These are phyloP conservation scores for Saccharomyces hybrid DNA, from an alignment of 1,139 yeast species.

Conservation along the genomic window DNA sequence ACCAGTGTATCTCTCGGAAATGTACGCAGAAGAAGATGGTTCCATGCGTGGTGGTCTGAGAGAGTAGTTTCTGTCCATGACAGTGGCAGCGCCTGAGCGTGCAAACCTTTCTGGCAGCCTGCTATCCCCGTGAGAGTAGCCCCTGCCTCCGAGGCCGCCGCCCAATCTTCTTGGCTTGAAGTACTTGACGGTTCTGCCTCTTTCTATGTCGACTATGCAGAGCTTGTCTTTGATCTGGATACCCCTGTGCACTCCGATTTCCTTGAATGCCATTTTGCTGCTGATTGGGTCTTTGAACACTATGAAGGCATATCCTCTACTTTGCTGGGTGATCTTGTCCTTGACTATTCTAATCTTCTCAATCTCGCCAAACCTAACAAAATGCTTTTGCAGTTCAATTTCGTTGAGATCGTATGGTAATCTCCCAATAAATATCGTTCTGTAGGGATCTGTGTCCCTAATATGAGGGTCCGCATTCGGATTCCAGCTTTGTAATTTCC, in stretches of 20 bases:
- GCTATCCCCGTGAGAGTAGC: conserved; percentile 33
- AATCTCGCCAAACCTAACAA: conserved; percentile 61
- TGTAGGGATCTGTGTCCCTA: conserved; percentile 61
- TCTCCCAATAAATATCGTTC: conserved; percentile 72
- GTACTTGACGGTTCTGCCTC: conserved; percentile 65
- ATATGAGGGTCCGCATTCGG: conserved; percentile 55
- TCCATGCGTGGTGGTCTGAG: background rate
- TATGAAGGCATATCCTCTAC: conserved; percentile 77
- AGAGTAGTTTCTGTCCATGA: conserved; percentile 2
- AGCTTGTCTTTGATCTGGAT: conserved; percentile 45
- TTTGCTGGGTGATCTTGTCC: conserved; percentile 6
- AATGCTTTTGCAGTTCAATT: conserved; percentile 56
- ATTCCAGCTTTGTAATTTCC: conserved; percentile 41
- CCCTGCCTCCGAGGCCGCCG: conserved; percentile 68
- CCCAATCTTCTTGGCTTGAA: conserved; percentile 81
- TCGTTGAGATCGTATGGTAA: conserved; percentile 62
- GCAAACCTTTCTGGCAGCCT: background rate
- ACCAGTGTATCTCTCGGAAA: conserved; percentile 1
- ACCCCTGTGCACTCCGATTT: conserved; percentile 36
- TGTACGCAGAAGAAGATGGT: background rate
- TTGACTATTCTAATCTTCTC: conserved; percentile 54
- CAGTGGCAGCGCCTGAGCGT: background rate
- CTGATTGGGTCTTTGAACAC: conserved; percentile 43
- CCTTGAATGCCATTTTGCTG: conserved; percentile 45
- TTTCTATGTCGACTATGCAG: conserved; percentile 71